Percentiles rank a stretch among this genome's conserved stretches.
Evolutionary conservation across 805 yeast species (phyloP).

Genomic region (Candida saitoana): DNA sequence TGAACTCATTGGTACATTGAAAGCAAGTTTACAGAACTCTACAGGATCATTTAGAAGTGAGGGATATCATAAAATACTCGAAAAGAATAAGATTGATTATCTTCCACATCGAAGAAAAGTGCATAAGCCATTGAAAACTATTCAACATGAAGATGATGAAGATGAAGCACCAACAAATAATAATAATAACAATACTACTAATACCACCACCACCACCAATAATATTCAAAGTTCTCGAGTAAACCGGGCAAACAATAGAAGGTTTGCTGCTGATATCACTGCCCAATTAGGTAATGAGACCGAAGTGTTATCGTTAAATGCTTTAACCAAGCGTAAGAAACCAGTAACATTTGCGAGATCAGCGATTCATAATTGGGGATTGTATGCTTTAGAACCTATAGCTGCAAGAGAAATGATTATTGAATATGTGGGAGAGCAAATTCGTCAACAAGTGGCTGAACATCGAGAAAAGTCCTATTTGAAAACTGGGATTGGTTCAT

Average conservation of each 20-base stretch:
- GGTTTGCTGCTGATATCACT: conserved; percentile 85
- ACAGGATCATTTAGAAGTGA: conserved; percentile 67
- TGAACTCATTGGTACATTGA: conserved; percentile 25
- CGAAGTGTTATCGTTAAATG: conserved; percentile 78
- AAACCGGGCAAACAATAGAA: conserved; percentile 79
- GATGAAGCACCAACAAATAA: conserved; percentile 10
- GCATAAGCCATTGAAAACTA: conserved; percentile 67
- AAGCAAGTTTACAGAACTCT: conserved; percentile 32
- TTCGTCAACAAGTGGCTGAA: conserved; percentile 92
- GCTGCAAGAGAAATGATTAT: conserved; percentile 97
- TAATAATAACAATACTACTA: conserved; percentile 6
- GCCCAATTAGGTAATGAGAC: conserved; percentile 81
- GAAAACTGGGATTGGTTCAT: conserved; percentile 91
- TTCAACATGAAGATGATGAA: conserved; percentile 60
- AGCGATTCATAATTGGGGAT: conserved; percentile 97
- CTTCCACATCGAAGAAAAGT: conserved; percentile 75
- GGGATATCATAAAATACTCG: conserved; percentile 71
- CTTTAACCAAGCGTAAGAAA: conserved; percentile 82
- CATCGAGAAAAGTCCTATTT: conserved; percentile 81
- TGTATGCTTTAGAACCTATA: conserved; percentile 92
- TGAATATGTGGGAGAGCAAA: conserved; percentile 94
- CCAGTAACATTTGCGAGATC: conserved; percentile 97
- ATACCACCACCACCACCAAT: conserved; percentile 8
- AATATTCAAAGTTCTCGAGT: conserved; percentile 66
- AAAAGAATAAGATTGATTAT: conserved; percentile 67